Conservation (phyloP, 495 filamentous ascomycete genomes). For the Daldinia bambusicola region DNA sequence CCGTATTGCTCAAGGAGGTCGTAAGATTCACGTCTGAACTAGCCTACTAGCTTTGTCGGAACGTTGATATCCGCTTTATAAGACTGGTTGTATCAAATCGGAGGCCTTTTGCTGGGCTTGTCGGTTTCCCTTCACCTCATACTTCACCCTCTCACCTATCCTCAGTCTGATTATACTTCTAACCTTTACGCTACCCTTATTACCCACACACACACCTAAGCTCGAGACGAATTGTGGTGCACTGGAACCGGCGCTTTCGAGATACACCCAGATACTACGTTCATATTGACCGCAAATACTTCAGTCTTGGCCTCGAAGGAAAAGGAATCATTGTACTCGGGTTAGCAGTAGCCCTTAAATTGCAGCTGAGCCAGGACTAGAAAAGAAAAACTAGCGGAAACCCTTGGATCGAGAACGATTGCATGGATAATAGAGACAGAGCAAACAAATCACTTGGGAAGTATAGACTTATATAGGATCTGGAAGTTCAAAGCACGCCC, state of each 20-base stretch:
- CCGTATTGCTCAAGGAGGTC: conserved; percentile 59
- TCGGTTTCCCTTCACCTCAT: conserved; percentile 9
- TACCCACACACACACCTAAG: conserved; percentile 31
- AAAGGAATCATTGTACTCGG: not conserved
- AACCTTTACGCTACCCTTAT: conserved; percentile 12
- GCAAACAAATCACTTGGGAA: conserved; percentile 7
- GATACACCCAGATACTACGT: conserved; percentile 18
- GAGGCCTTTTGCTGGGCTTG: not conserved
- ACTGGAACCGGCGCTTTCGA: conserved; percentile 16
- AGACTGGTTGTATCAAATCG: not conserved
- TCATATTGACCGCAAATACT: not conserved
- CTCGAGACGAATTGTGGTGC: conserved; percentile 15
- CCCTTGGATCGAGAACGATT: conserved; percentile 7
- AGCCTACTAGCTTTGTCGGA: not conserved
- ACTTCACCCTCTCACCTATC: not conserved
- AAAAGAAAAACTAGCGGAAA: not conserved
- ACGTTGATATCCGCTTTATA: not conserved
- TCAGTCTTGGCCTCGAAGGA: not conserved
- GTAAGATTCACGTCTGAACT: conserved; percentile 55
- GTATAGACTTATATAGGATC: conserved; percentile 29
- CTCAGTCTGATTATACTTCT: not conserved
- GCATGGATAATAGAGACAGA: conserved; percentile 1
- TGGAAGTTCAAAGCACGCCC: conserved; percentile 26
- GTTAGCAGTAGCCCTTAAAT: not conserved
- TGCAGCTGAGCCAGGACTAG: not conserved